Conservation (phyloP, 371 early-diverging fungal genomes). For the Rhizopus delemar region DNA sequence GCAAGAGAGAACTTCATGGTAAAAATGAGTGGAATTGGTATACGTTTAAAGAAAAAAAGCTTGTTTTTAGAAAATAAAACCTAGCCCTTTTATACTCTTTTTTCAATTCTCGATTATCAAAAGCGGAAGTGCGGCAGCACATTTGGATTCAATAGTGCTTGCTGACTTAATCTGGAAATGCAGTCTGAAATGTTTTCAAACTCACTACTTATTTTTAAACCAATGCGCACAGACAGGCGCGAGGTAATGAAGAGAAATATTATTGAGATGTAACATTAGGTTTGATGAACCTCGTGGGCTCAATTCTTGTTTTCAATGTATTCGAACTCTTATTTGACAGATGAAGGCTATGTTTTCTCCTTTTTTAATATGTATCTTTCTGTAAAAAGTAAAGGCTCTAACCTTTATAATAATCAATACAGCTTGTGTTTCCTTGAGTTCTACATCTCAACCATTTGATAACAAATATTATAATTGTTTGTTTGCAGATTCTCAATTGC, state of each 20-base stretch:
- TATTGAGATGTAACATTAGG: slow-evolving; percentile 4
- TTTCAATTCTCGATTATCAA: neutral
- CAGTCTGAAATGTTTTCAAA: too few relatives aligned
- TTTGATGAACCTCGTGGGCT: slow-evolving; percentile 6
- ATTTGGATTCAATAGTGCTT: neutral
- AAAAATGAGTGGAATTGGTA: neutral
- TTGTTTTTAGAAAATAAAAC: too few relatives aligned
- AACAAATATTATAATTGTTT: too few relatives aligned
- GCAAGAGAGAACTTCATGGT: slow-evolving; percentile 26
- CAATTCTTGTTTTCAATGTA: neutral
- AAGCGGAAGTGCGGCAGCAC: neutral
- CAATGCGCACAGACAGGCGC: slow-evolving; percentile 3
- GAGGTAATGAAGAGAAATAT: neutral
- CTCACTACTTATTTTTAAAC: neutral
- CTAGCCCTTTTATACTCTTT: neutral
- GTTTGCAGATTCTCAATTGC: too few relatives aligned
- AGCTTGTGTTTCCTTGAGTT: too few relatives aligned
- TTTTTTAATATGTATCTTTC: neutral
- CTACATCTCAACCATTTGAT: too few relatives aligned
- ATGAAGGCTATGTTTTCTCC: neutral
- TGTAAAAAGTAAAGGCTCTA: neutral
- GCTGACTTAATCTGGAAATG: slow-evolving; percentile 4
- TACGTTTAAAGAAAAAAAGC: neutral
- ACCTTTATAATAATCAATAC: too few relatives aligned
- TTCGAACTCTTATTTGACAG: neutral